Percentiles rank a stretch among this genome's conserved stretches.
Conservation (phyloP, 2,329 filamentous ascomycete genomes). For the Rosellinia necatrix region DNA sequence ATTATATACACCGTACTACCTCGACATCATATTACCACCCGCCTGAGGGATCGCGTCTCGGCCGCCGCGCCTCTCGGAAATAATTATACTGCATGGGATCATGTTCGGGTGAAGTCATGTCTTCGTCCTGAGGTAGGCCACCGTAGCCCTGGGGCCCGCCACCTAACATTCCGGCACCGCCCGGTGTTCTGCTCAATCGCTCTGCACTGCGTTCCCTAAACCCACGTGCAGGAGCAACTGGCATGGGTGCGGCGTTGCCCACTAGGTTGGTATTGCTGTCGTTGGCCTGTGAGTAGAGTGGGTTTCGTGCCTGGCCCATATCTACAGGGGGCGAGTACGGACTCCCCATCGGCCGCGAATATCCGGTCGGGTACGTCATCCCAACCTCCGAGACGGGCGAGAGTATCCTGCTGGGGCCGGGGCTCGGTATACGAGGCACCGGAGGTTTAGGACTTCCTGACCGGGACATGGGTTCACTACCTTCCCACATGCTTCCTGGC, state of each 20-base stretch:
- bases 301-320: conserved; percentile 47
- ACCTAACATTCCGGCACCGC: conserved; percentile 54
- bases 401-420: conserved; percentile 32
- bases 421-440: conserved; percentile 37
- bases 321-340: conserved; percentile 37
- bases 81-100: conserved; percentile 62
- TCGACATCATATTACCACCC: conserved; percentile 21
- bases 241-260: conserved; percentile 56
- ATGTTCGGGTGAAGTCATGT: conserved; percentile 39
- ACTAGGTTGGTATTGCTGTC: conserved; percentile 60
- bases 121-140: conserved; percentile 59
- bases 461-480: conserved; percentile 50
- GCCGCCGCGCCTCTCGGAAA: conserved; percentile 48
- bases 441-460: conserved; percentile 53
- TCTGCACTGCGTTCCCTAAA: conserved; percentile 43
- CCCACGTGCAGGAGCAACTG: conserved; percentile 45
- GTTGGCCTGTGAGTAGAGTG: conserved; percentile 57
- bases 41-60: conserved; percentile 22
- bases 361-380: conserved; percentile 35
- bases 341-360: conserved; percentile 33
- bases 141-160: conserved; percentile 65
- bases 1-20: conserved; percentile 21
- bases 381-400: conserved; percentile 35
- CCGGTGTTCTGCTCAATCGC: conserved; percentile 33
- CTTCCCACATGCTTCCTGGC: conserved; percentile 57